Percentiles rank a stretch among this genome's conserved stretches.
phyloP scores from a whole-genome alignment of 2,329 filamentous ascomycete genomes.

The Fusarium buharicum region DNA sequence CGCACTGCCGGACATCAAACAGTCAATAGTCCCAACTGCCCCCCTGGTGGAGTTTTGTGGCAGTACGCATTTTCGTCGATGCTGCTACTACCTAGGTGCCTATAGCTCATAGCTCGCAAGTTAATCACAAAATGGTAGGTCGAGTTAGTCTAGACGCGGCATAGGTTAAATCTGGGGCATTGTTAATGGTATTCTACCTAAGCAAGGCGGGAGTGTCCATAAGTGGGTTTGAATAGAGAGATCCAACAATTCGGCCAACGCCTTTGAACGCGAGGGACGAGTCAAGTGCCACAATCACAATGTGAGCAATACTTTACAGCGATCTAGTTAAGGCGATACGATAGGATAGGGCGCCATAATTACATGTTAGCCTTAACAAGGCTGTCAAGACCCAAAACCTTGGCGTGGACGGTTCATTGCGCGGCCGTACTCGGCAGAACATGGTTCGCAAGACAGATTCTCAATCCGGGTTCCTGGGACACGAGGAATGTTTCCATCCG shows the following conservation, averaged over 20 bases:
- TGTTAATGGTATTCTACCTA: constrained; percentile 18
- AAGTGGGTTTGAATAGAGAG: constrained; percentile 26
- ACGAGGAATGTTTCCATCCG: constrained; percentile 21
- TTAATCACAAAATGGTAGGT: not conserved
- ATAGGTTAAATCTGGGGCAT: constrained; percentile 14
- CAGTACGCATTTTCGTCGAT: constrained; percentile 7
- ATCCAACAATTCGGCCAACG: constrained; percentile 8
- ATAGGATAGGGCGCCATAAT: constrained; percentile 9
- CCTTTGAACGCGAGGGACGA: constrained; percentile 10
- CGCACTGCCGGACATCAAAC: constrained; percentile 1
- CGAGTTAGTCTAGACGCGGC: constrained; percentile 17
- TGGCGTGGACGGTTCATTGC: constrained; percentile 10
- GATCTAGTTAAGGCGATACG: not conserved
- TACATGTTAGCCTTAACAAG: not conserved
- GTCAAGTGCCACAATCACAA: constrained; percentile 35
- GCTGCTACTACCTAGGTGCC: not conserved
- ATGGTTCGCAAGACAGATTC: not conserved
- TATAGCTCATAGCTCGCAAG: constrained; percentile 4
- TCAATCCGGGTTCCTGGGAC: constrained; percentile 30
- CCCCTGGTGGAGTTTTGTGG: constrained; percentile 15
- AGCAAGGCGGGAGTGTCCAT: constrained; percentile 10
- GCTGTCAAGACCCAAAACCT: not conserved
- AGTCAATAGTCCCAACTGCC: constrained; percentile 14
- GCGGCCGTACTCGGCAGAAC: constrained; percentile 1
- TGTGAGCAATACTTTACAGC: no score